A percentile compares a stretch with the other conserved stretches of the same genome.
Conservation (phyloP, 495 filamentous ascomycete genomes). For the Cudoniella acicularis region DNA sequence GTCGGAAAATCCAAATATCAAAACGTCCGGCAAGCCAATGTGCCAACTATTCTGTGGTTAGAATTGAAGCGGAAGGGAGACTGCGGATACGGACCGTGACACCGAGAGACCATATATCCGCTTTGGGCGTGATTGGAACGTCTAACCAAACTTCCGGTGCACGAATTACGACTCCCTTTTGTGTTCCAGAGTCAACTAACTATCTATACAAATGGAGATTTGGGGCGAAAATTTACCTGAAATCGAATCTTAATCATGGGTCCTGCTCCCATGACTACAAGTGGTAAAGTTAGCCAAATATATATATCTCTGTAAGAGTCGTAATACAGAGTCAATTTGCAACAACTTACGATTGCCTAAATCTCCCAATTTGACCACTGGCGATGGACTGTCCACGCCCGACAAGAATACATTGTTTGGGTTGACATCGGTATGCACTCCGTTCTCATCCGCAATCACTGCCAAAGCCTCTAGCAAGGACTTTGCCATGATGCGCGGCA, state of each 20-base stretch:
- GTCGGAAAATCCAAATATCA: background rate
- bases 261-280: no score
- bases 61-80: background rate
- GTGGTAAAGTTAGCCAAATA: no score
- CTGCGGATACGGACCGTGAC: background rate
- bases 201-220: no score
- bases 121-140: background rate
- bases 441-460: no score
- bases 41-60: background rate
- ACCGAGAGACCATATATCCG: background rate
- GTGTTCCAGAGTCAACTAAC: background rate
- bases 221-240: no score
- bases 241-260: no score
- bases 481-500: background rate
- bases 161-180: background rate
- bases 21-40: background rate
- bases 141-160: background rate
- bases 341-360: background rate
- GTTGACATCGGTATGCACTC: no score
- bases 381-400: background rate
- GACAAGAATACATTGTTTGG: constrained; percentile 2
- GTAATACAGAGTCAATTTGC: background rate
- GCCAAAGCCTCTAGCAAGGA: background rate
- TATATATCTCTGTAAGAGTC: background rate
- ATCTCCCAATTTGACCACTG: background rate